Percentiles rank a stretch among this genome's conserved stretches.
Conservation (phyloP, 805 yeast species). For the Tetrapisispora namnaoensis region DNA sequence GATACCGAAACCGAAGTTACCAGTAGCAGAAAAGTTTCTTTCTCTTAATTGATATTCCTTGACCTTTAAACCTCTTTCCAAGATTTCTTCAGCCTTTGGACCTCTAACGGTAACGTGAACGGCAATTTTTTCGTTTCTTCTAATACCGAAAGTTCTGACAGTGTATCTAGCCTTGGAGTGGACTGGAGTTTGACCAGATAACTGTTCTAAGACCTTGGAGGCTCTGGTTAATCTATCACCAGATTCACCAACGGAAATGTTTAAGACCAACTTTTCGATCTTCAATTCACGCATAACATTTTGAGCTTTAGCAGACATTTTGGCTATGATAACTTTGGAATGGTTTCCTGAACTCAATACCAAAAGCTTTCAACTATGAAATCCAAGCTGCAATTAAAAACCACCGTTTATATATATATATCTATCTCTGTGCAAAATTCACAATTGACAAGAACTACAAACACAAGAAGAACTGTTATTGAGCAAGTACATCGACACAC, state of each 20-base stretch:
- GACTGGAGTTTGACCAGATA: slow-evolving; percentile 99
- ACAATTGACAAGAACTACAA: no score
- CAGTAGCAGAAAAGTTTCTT: slow-evolving; percentile 96
- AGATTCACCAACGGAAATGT: slow-evolving; percentile 99
- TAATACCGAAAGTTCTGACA: slow-evolving; percentile 99
- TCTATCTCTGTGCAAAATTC: no score
- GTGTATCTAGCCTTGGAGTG: slow-evolving; percentile 99
- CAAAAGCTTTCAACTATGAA: no score
- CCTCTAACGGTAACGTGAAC: slow-evolving; percentile 99
- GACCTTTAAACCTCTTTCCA: slow-evolving; percentile 99
- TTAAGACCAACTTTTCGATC: slow-evolving; percentile 98
- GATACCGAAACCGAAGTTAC: slow-evolving; percentile 99
- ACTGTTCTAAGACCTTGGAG: slow-evolving; percentile 98
- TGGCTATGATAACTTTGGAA: slow-evolving; percentile 13
- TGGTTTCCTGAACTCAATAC: not conserved
- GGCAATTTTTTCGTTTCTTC: slow-evolving; percentile 99
- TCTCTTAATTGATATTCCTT: slow-evolving; percentile 95
- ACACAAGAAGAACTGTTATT: no score
- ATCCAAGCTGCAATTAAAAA: not conserved
- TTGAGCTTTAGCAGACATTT: slow-evolving; percentile 52
- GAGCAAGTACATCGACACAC: no score
- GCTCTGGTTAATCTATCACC: slow-evolving; percentile 99
- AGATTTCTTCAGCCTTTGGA: slow-evolving; percentile 98
- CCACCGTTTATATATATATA: not conserved
- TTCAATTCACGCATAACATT: slow-evolving; percentile 98